Evolutionary conservation across 1,284 basidiomycete species (phyloP).

Genomic region (Malassezia caprae): DNA sequence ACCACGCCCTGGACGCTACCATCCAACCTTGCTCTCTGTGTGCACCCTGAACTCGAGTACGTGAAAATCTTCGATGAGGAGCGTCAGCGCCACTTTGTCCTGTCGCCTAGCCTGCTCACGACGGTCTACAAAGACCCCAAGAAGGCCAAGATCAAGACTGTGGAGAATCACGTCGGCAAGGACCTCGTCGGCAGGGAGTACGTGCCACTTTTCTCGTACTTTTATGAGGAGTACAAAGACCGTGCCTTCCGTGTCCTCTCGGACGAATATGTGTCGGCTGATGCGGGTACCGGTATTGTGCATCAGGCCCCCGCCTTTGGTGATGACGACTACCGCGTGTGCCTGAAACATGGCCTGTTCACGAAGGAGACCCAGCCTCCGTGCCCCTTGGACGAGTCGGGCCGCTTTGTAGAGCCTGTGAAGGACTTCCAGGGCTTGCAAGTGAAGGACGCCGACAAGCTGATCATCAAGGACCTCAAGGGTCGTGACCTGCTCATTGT

Average conservation of each 20-base stretch:
- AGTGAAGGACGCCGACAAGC: constrained; percentile 90
- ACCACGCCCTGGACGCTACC: constrained; percentile 98
- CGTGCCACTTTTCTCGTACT: constrained; percentile 91
- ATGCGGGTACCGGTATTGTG: constrained; percentile 93
- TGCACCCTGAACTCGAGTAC: constrained; percentile 90
- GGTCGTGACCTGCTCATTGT: constrained; percentile 77
- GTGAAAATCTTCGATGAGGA: constrained; percentile 93
- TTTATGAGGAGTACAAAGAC: constrained; percentile 85
- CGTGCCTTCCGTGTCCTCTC: constrained; percentile 79
- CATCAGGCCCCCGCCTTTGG: constrained; percentile 98
- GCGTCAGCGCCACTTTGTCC: constrained; percentile 77
- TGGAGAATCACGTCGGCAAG: constrained; percentile 68
- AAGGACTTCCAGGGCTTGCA: constrained; percentile 80
- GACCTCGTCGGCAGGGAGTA: constrained; percentile 96
- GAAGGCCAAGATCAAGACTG: constrained; percentile 89
- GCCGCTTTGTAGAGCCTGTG: constrained; percentile 78
- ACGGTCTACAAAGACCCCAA: constrained; percentile 96
- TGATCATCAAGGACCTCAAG: constrained; percentile 85
- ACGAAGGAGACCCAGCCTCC: constrained; percentile 82
- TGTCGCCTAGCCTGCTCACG: constrained; percentile 75
- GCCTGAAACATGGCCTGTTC: constrained; percentile 71
- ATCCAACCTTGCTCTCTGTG: constrained; percentile 87
- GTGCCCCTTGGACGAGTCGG: constrained; percentile 84
- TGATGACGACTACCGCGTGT: constrained; percentile 95
- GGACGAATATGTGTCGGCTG: constrained; percentile 86